phyloP scores from a whole-genome alignment of 805 yeast genomes.

The Candida fluviatilis region DNA sequence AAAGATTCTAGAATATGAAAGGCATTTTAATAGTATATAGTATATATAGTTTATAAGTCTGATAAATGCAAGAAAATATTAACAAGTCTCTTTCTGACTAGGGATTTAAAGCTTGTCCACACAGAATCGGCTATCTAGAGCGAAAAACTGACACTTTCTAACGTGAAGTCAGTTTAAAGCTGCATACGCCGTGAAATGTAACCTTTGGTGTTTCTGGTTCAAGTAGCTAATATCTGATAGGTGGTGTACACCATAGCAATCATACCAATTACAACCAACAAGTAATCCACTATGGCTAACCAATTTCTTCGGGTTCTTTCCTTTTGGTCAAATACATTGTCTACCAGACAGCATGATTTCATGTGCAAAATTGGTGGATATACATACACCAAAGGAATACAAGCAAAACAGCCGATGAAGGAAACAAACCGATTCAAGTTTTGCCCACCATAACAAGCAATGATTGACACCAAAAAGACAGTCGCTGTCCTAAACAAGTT shows the following conservation, averaged over 20 bases:
- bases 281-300: constrained; percentile 43
- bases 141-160: no score
- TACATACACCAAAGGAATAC: constrained; percentile 82
- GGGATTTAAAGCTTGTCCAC: no score
- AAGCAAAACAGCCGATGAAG: constrained; percentile 79
- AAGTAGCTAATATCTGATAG: no score
- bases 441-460: constrained; percentile 66
- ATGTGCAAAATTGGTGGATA: constrained; percentile 78
- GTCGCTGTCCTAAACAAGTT: constrained; percentile 52
- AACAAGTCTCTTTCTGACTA: no score
- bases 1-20: no score
- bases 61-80: no score
- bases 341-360: constrained; percentile 40
- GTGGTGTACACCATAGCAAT: constrained; percentile 66
- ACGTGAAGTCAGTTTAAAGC: no score
- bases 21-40: no score
- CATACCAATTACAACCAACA: constrained; percentile 53
- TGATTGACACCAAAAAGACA: constrained; percentile 49
- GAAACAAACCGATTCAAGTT: constrained; percentile 73
- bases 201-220: no score
- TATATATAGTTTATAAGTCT: no score
- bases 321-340: constrained; percentile 9
- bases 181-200: no score
- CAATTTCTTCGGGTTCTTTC: constrained; percentile 28
- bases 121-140: no score